Evolutionary conservation across 78 protist species (phyloP).

Genomic region (Mastigamoeba balamuthi): DNA sequence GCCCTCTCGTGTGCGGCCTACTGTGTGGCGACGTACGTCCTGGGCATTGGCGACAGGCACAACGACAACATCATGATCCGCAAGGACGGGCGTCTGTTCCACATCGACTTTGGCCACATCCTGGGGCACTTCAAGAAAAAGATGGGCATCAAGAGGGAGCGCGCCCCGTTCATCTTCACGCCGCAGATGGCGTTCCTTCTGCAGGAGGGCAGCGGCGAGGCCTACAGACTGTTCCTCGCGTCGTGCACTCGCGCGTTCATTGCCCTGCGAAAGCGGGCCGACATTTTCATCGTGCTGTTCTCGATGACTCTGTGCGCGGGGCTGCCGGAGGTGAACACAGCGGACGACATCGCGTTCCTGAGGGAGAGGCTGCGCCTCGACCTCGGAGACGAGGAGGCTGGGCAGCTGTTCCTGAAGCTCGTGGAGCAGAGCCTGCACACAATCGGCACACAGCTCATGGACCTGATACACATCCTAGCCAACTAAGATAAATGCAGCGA

Average conservation of each 20-base stretch:
- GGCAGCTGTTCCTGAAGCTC: background rate
- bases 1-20: constrained; percentile 86
- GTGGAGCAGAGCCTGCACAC: background rate
- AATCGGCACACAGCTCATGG: background rate
- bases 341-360: background rate
- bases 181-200: constrained; percentile 72
- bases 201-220: no score
- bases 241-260: no score
- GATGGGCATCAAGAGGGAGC: constrained; percentile 83
- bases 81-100: constrained; percentile 33
- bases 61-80: constrained; percentile 84
- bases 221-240: no score
- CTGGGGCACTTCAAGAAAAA: constrained; percentile 69
- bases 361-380: background rate
- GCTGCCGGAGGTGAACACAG: background rate
- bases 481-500: no score
- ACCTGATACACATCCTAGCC: background rate
- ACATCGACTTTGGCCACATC: constrained; percentile 80
- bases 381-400: background rate
- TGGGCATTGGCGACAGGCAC: constrained; percentile 96
- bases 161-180: constrained; percentile 92
- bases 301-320: no score
- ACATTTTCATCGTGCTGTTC: no score
- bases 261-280: no score
- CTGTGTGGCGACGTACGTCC: constrained; percentile 88